Percentiles rank a stretch among this genome's conserved stretches.
phyloP scores from a whole-genome alignment of 371 early-diverging fungal genomes.

The Syncephalastrum contaminatum region DNA sequence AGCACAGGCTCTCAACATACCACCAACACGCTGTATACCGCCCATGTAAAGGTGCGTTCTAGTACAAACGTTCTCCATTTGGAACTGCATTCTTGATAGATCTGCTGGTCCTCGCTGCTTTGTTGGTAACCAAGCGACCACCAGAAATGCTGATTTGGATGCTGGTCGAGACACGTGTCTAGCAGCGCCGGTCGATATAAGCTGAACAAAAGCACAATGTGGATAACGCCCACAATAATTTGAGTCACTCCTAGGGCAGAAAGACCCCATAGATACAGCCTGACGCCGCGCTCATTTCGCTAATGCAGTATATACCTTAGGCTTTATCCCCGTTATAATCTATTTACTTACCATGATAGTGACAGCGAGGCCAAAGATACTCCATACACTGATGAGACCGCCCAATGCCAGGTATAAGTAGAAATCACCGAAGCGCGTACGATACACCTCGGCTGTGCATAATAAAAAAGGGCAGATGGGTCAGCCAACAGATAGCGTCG shows the following conservation, averaged over 20 bases:
- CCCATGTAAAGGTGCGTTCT: constrained; percentile 18
- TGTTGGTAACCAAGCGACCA: constrained; percentile 14
- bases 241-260: constrained; percentile 3
- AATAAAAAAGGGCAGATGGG: no score
- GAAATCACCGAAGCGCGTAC: constrained; percentile 15
- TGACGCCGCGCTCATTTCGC: constrained; percentile 4
- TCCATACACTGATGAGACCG: constrained; percentile 14
- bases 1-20: constrained; percentile 1
- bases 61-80: constrained; percentile 10
- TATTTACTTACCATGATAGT: constrained; percentile 5
- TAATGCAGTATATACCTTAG: constrained; percentile 1
- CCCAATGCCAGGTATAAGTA: constrained; percentile 14
- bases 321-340: neutral
- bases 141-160: constrained; percentile 9
- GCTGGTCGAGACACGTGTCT: constrained; percentile 5
- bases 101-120: constrained; percentile 3
- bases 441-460: constrained; percentile 1
- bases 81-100: constrained; percentile 1
- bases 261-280: constrained; percentile 5
- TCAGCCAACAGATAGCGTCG: neutral
- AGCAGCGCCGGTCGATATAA: constrained; percentile 10
- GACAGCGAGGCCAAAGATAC: constrained; percentile 11
- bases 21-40: constrained; percentile 5
- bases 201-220: constrained; percentile 13
- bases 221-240: constrained; percentile 12